Evolutionary conservation across 306 rosid species (phyloP).

Genomic region (Cucumis sativus): DNA sequence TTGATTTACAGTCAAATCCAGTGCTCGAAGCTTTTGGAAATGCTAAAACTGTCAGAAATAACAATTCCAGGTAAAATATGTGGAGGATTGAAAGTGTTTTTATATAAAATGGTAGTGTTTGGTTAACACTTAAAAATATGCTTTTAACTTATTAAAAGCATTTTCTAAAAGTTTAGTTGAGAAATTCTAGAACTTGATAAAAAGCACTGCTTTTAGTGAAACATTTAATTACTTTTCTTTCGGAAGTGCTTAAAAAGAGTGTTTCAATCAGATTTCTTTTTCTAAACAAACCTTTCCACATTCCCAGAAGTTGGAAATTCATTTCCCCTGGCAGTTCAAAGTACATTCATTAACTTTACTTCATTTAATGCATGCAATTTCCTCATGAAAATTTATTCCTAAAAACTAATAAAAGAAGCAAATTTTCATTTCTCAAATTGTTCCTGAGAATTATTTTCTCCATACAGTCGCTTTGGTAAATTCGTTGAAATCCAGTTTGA

Average conservation of each 20-base stretch:
- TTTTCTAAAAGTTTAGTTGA: not conserved
- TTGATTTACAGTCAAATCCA: constrained; percentile 83
- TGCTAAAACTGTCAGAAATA: constrained; percentile 95
- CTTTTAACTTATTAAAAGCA: too few relatives aligned
- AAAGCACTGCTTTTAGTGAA: not conserved
- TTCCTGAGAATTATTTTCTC: not conserved
- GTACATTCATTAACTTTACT: not conserved
- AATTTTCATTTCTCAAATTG: not conserved
- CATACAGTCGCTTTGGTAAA: constrained; percentile 89
- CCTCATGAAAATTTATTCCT: not conserved
- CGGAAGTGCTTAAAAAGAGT: not conserved
- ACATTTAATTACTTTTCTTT: not conserved
- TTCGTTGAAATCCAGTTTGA: constrained; percentile 98
- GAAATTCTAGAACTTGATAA: not conserved
- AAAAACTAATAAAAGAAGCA: not conserved
- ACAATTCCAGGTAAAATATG: constrained; percentile 71
- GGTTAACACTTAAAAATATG: not conserved
- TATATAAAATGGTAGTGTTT: not conserved
- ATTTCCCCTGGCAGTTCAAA: constrained; percentile 4
- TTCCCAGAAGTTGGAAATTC: not conserved
- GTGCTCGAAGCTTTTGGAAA: constrained; percentile 99
- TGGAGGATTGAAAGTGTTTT: not conserved
- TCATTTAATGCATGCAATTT: not conserved
- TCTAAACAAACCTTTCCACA: not conserved
- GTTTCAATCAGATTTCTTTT: not conserved